Percentiles rank a stretch among this genome's conserved stretches.
phyloP scores from a whole-genome alignment of 2,329 filamentous ascomycete species.

The Erysiphe pulchra region DNA sequence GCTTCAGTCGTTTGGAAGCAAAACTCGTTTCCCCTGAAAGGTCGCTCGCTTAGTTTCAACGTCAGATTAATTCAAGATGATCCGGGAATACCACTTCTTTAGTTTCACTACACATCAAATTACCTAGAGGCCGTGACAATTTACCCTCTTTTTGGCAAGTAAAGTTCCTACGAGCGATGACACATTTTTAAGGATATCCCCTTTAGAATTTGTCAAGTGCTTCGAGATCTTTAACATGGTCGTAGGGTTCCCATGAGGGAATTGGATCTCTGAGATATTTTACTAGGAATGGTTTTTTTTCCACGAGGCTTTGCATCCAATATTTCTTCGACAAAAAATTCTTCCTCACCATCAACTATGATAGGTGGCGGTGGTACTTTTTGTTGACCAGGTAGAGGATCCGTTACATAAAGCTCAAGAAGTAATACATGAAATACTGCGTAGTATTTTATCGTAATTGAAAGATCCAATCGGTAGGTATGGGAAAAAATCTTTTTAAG shows the following conservation, averaged over 20 bases:
- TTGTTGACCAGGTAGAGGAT: neutral
- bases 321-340: neutral
- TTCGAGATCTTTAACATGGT: neutral
- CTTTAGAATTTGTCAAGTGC: neutral
- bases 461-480: conserved; percentile 1
- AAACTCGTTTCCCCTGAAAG: too few species aligned
- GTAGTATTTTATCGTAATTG: neutral
- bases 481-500: neutral
- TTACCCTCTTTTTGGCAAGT: too few species aligned
- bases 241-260: neutral
- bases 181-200: too few species aligned
- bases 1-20: too few species aligned
- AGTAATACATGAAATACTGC: conserved; percentile 1
- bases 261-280: neutral
- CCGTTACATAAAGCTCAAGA: neutral
- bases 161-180: too few species aligned
- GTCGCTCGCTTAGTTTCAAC: too few species aligned
- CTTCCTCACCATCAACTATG: neutral
- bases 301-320: neutral
- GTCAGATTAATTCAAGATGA: too few species aligned
- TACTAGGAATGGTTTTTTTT: neutral
- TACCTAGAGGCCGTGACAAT: too few species aligned
- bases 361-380: neutral
- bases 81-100: too few species aligned
- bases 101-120: too few species aligned